Evolutionary conservation across 192 early-diverging fungal genomes (phyloP), one percentile per base, ranked within the genome.

Genomic region (Phycomyces blakesleeanus): DNA sequence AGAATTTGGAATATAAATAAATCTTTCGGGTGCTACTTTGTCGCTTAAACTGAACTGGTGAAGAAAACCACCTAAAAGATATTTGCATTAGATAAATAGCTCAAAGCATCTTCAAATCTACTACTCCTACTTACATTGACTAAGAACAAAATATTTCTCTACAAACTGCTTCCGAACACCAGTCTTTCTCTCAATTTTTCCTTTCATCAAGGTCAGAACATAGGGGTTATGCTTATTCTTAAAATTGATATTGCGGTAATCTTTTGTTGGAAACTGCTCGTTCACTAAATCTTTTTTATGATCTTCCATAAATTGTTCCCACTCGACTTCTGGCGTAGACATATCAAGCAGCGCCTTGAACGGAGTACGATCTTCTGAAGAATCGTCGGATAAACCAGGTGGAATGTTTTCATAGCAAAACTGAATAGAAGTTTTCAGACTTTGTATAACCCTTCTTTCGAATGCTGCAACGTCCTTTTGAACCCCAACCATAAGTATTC

Each of bases 131-230:
- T 38, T 66, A 39, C 67, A 41, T 34, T 68, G 68, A 5, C 75
- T 78, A 25, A 82, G 44, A 10, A 79, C 71, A 73, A 76, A 82
- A 44, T 54, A 77, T 5, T 74, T 66, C 10, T 79, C 71, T 26
- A 63, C 69, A 59, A 67, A 82, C 42, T 67, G 67, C 55, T 75
- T 77, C 24, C 77, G 59, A 2, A 82, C 73, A 7, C 72, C 69
- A 12, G 71, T 76, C 9, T 67, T 55, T 0, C 81, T 69, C 12
- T 65, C 63, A 57, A 79, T 52, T 26, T 72, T 62, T 12, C 73
- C 77, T 6, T 73, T 69, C 37, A 63, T 75, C 22, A 82, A 11
- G 15, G 76, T 74, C 22, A 62, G 7, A 10, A 79, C 72, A 18
- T 55, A 59, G 0, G 64, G 71, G 39, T 73, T 69, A 9, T 66